Base-by-base conservation (phyloP, 2,329 filamentous ascomycete species). In the Didymella arachidicola region DNA sequence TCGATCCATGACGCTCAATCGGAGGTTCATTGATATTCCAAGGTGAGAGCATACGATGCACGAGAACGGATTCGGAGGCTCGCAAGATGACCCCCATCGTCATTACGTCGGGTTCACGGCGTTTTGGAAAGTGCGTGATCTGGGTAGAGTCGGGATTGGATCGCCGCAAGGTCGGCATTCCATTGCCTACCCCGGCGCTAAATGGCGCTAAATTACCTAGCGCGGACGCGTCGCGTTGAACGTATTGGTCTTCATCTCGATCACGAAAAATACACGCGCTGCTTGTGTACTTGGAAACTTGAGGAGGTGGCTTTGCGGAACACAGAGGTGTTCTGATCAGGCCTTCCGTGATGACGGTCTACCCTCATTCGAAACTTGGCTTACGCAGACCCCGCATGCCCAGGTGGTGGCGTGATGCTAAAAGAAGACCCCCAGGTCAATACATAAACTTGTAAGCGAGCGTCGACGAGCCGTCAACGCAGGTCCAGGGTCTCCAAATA, bases 1-100 rank as follows among this genome's bases (percentile, higher is more conserved):
- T n/a, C 68, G 68, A 52, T 70, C 50, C 63, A 69, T 68, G 4
- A 7, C 27, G 11, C 14, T 26, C 14, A 48, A 34, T 12, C 12
- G 19, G 12, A 18, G 7, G 2, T 18, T n/a, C 14, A 5, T 26
- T 22, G 10, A 7, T 36, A 1, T 25, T 12, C 14, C 4, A 34
- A n/a, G 29, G 44, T 19, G 29, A 22, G 4, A n/a, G 16, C 4
- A 27, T 45, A 16, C 18, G n/a, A 19, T 19, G 22, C 36, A 14
- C 12, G 8, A 18, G 4, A 26, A 26, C 11, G 8, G 8, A 7
- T 18, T 39, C 34, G 8, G 34, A 7, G 12, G 2, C 3, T 27
- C 25, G 36, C 36, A 22, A 36, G 39, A 52, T 42, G 30, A 52
- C 30, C 29, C 44, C 7, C 8, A 34, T 42, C 6, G 18, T 16